These are phyloP conservation scores for Athelia sp. DNA, from an alignment of 1,284 basidiomycete species.

Conservation along the genomic window DNA sequence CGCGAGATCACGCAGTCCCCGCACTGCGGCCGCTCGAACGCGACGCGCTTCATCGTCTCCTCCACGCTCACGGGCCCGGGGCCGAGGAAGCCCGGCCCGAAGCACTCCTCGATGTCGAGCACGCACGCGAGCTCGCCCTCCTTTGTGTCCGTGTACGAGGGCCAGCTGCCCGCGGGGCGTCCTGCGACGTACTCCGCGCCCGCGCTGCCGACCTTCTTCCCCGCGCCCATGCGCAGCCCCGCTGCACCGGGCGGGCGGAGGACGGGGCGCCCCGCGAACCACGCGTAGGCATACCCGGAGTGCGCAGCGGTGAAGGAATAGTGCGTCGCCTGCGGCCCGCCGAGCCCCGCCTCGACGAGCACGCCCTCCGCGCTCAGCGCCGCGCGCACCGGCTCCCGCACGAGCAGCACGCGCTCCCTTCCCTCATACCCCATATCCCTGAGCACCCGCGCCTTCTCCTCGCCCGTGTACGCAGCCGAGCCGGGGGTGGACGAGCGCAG, in stretches of 20 bases:
- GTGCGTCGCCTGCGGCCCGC: constrained; percentile 8
- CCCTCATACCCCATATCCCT: constrained; percentile 4
- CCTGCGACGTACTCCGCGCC: too few relatives aligned
- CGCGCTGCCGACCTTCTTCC: neutral
- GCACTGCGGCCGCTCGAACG: constrained; percentile 12
- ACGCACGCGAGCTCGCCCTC: neutral
- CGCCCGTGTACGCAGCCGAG: constrained; percentile 8
- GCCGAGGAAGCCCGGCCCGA: neutral
- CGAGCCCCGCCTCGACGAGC: constrained; percentile 5
- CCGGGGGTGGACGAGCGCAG: constrained; percentile 15
- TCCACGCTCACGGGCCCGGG: neutral
- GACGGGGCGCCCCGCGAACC: neutral
- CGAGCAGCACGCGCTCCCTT: neutral
- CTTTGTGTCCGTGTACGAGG: too few relatives aligned
- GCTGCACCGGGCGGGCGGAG: neutral
- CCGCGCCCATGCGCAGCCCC: too few relatives aligned
- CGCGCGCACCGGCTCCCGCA: neutral
- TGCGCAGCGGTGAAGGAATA: constrained; percentile 12
- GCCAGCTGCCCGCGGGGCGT: too few relatives aligned
- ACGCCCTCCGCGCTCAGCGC: neutral
- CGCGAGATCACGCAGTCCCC: constrained; percentile 14
- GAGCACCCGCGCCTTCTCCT: constrained; percentile 8
- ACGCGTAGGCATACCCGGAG: constrained; percentile 11
- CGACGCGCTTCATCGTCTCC: constrained; percentile 8
- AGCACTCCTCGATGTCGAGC: neutral